Conservation (phyloP, 371 early-diverging fungal genomes). For the Saksenaea vasiformis region DNA sequence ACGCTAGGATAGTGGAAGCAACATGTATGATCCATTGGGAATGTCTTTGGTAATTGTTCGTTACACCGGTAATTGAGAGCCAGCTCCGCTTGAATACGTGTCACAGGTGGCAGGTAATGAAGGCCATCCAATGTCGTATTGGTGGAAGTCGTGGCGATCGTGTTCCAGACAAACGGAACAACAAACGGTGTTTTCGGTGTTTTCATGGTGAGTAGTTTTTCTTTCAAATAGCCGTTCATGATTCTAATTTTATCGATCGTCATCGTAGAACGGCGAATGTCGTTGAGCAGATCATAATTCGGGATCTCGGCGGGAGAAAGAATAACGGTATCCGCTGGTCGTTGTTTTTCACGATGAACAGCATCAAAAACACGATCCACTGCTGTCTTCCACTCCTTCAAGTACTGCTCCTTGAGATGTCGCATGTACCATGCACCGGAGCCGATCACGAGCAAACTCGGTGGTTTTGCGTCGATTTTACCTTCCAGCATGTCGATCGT, state of each 20-base stretch:
- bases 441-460: slow-evolving; percentile 56
- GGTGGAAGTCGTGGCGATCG: slow-evolving; percentile 38
- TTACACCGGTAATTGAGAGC: slow-evolving; percentile 70
- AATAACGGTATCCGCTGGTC: slow-evolving; percentile 36
- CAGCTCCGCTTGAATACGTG: slow-evolving; percentile 52
- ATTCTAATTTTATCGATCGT: slow-evolving; percentile 43
- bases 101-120: slow-evolving; percentile 53
- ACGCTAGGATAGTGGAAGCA: slow-evolving; percentile 65
- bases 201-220: slow-evolving; percentile 9
- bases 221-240: slow-evolving; percentile 60
- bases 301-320: slow-evolving; percentile 46
- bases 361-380: slow-evolving; percentile 43
- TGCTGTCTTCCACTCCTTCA: slow-evolving; percentile 47
- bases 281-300: slow-evolving; percentile 33
- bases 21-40: slow-evolving; percentile 59
- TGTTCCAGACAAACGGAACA: slow-evolving; percentile 57
- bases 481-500: slow-evolving; percentile 28
- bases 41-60: slow-evolving; percentile 39
- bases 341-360: slow-evolving; percentile 16
- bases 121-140: slow-evolving; percentile 63
- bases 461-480: slow-evolving; percentile 15
- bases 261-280: slow-evolving; percentile 43
- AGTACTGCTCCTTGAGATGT: slow-evolving; percentile 40
- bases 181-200: slow-evolving; percentile 31
- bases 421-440: slow-evolving; percentile 65